These are phyloP conservation scores for Malassezia pachydermatis DNA, from an alignment of 1,284 basidiomycete genomes.

Conservation along the genomic window DNA sequence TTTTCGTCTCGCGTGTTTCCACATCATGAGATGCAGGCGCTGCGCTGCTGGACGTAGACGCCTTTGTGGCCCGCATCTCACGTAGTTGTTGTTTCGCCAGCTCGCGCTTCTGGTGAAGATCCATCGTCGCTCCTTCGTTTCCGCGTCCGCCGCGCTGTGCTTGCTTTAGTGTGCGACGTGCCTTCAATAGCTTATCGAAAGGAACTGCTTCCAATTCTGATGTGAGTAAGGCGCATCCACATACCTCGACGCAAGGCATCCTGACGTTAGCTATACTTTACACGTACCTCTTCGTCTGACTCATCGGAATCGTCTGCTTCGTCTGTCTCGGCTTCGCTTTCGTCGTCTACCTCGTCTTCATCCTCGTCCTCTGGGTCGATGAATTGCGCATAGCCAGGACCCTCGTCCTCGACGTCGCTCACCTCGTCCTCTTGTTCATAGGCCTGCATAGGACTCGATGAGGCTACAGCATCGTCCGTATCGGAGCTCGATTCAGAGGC, in stretches of 20 bases:
- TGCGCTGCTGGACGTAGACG: conserved; percentile 13
- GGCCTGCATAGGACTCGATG: too few species aligned
- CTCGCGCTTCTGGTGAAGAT: conserved; percentile 22
- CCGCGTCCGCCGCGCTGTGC: background rate
- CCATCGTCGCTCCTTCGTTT: conserved; percentile 17
- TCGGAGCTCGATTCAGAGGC: too few species aligned
- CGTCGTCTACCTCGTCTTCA: conserved; percentile 42
- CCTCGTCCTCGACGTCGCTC: conserved; percentile 6
- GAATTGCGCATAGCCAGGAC: conserved; percentile 26
- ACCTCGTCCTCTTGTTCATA: conserved; percentile 10
- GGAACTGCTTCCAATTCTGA: conserved; percentile 12
- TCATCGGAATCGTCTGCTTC: conserved; percentile 16
- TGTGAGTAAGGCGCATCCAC: background rate
- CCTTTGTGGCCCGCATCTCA: conserved; percentile 7
- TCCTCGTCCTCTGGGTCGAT: conserved; percentile 41
- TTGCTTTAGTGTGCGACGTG: conserved; percentile 13
- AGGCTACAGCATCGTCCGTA: too few species aligned
- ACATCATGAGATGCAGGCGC: background rate
- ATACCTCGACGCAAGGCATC: conserved; percentile 3
- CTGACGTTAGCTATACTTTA: conserved; percentile 9
- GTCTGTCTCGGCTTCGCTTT: conserved; percentile 51
- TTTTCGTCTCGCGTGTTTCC: conserved; percentile 62
- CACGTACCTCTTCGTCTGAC: background rate
- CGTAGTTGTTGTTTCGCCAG: conserved; percentile 17
- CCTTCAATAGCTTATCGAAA: conserved; percentile 10